Evolutionary conservation across 2,329 filamentous ascomycete species (phyloP), one percentile per base, ranked within the genome.

Genomic region (Hypoxylon sp.): DNA sequence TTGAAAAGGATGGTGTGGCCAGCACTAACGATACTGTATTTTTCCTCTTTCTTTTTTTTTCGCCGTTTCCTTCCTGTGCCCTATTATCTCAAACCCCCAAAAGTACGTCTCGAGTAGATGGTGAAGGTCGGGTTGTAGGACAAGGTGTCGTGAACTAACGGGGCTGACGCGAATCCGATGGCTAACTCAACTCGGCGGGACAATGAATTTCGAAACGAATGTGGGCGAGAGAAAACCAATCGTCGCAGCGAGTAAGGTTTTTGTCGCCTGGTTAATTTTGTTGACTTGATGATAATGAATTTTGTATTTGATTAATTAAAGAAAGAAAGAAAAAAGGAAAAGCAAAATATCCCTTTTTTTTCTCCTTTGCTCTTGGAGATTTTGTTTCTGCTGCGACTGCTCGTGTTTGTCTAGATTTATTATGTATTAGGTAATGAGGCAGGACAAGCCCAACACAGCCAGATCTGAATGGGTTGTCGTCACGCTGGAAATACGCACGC

Each of bases 361-460:
- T 35, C 43, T 47, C 36, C 36, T 40, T 41, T 41, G 25, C 26
- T 35, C 43, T 47, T 38, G n/a, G 38, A 32, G 17, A 25, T 41
- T 50, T 47, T 40, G 46, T 55, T 55, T 55, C 19, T 34, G 21
- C 23, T 17, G 12, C 27, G n/a, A n/a, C n/a, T n/a, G 15, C 30
- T 44, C 47, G 55, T 51, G 38, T 55, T 58, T 55, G 51, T 55
- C 49, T 45, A 40, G 51, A 36, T 35, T 50, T 50, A 36, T 35
- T 54, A 54, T n/a, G n/a, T n/a, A n/a, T 55, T 51, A 58, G 43
- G 47, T 58, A 58, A 51, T 55, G 51, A 55, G 55, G 51, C 55
- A 58, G 55, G 46, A 51, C 51, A 55, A 2, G 26, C 36, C 30
- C 49, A 51, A 31, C 32, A 12, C 27, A 37, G 23, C 31, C 26